A percentile compares a stretch with the other conserved stretches of the same genome.
These are phyloP conservation scores for Microcyclospora tardicrescens DNA, from an alignment of 2,329 filamentous ascomycete genomes.

Conservation along the genomic window DNA sequence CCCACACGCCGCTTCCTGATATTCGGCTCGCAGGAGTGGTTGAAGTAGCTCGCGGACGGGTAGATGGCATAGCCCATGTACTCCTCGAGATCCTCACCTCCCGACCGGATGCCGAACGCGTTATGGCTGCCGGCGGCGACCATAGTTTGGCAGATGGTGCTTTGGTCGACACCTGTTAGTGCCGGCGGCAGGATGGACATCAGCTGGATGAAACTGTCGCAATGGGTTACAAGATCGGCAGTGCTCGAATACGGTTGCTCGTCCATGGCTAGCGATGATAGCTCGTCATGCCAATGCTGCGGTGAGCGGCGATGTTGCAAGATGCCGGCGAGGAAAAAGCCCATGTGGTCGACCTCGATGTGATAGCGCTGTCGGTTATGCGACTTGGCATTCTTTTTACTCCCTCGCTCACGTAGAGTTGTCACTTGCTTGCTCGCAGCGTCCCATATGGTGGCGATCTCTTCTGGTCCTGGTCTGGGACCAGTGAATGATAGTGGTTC, in stretches of 20 bases:
- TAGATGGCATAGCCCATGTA: conserved; percentile 38
- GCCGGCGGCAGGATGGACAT: conserved; percentile 26
- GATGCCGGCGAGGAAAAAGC: conserved; percentile 30
- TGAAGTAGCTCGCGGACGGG: conserved; percentile 36
- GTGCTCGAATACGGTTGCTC: conserved; percentile 28
- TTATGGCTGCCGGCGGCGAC: conserved; percentile 33
- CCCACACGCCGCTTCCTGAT: conserved; percentile 30
- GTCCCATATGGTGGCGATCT: conserved; percentile 14
- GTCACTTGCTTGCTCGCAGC: conserved; percentile 5
- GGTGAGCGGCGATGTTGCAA: conserved; percentile 22
- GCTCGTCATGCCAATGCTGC: conserved; percentile 17
- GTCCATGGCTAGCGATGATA: conserved; percentile 30
- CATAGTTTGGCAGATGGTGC: conserved; percentile 23
- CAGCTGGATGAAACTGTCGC: conserved; percentile 31
- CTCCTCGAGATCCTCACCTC: conserved; percentile 31
- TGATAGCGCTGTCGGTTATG: no score
- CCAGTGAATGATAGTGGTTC: no score
- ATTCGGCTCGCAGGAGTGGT: conserved; percentile 35
- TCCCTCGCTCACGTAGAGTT: no score
- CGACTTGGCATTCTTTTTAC: no score
- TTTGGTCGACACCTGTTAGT: conserved; percentile 24
- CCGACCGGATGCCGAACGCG: conserved; percentile 31
- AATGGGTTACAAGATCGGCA: conserved; percentile 28
- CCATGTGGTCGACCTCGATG: conserved; percentile 11
- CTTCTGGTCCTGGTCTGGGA: conserved; percentile 6